Evolutionary conservation across 2,329 filamentous ascomycete species (phyloP).

Genomic region (Nigrospora sphaerica): DNA sequence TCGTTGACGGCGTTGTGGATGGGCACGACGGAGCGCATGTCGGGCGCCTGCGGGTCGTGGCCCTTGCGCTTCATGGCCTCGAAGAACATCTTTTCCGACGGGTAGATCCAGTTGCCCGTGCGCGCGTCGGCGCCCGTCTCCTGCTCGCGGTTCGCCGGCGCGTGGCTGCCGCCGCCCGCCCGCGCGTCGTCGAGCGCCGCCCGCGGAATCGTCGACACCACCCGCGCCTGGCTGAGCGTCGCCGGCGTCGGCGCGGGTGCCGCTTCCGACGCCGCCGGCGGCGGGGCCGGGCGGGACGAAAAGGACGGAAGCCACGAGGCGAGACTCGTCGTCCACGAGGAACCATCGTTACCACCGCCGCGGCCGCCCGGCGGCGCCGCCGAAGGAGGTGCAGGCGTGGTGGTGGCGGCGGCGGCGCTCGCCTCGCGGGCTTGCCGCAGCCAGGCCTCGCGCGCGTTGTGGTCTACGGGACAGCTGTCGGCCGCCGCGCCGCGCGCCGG

Average conservation of each 20-base stretch:
- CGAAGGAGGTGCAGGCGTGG: conserved; percentile 14
- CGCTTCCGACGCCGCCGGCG: too few species aligned
- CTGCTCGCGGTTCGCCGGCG: conserved; percentile 74
- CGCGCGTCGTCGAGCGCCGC: conserved; percentile 77
- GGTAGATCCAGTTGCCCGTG: conserved; percentile 93
- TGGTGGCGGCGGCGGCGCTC: conserved; percentile 23
- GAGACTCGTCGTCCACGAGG: conserved; percentile 12
- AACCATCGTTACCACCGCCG: background rate
- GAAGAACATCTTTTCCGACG: conserved; percentile 96
- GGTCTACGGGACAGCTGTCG: conserved; percentile 59
- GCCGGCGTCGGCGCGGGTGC: background rate
- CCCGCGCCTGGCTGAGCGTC: conserved; percentile 41
- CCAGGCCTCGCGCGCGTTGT: conserved; percentile 62
- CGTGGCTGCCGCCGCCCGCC: conserved; percentile 95
- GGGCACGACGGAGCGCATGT: conserved; percentile 89
- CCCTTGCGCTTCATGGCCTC: conserved; percentile 92
- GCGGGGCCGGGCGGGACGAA: background rate
- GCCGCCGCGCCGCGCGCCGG: conserved; percentile 12
- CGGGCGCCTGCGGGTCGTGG: conserved; percentile 59
- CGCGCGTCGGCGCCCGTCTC: conserved; percentile 65
- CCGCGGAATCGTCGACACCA: conserved; percentile 51
- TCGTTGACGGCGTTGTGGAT: conserved; percentile 99
- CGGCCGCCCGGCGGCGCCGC: conserved; percentile 3
- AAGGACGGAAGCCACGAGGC: conserved; percentile 11
- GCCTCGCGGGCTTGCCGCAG: conserved; percentile 41